These are phyloP conservation scores for Penicillium macrosclerotiorum DNA, from an alignment of 495 filamentous ascomycete species.

Conservation along the genomic window DNA sequence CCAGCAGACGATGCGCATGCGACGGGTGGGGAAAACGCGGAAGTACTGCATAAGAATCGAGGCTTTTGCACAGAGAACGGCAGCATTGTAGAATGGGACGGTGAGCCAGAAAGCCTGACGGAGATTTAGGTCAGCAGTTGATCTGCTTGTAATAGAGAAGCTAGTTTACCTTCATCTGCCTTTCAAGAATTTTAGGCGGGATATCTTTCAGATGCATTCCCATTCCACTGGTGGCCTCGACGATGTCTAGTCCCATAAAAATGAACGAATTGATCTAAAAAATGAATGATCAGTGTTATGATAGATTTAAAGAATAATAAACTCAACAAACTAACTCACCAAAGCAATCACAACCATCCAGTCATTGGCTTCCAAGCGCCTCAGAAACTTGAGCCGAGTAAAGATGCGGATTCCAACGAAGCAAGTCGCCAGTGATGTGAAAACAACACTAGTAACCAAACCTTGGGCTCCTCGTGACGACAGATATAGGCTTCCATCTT, in stretches of 20 bases:
- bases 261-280: slow-evolving; percentile 34
- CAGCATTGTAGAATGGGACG: slow-evolving; percentile 48
- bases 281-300: neutral
- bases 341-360: slow-evolving; percentile 43
- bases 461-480: slow-evolving; percentile 29
- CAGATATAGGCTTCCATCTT: slow-evolving; percentile 15
- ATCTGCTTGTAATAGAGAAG: neutral
- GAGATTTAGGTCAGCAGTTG: neutral
- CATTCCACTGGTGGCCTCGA: slow-evolving; percentile 41
- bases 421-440: slow-evolving; percentile 33
- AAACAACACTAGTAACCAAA: slow-evolving; percentile 34
- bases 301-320: too few species aligned
- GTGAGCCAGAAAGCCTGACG: slow-evolving; percentile 44
- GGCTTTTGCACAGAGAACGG: slow-evolving; percentile 50
- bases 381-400: slow-evolving; percentile 35
- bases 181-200: slow-evolving; percentile 27
- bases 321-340: slow-evolving; percentile 20
- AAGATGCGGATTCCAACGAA: slow-evolving; percentile 40
- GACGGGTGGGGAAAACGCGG: slow-evolving; percentile 42
- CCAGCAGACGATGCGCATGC: slow-evolving; percentile 42
- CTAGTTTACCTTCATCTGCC: slow-evolving; percentile 40
- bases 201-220: slow-evolving; percentile 40
- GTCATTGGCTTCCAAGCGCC: slow-evolving; percentile 40
- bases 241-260: slow-evolving; percentile 41
- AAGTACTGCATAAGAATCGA: slow-evolving; percentile 51